phyloP scores from a whole-genome alignment of 352 stramenopile species.

The Pythium coloratum region DNA sequence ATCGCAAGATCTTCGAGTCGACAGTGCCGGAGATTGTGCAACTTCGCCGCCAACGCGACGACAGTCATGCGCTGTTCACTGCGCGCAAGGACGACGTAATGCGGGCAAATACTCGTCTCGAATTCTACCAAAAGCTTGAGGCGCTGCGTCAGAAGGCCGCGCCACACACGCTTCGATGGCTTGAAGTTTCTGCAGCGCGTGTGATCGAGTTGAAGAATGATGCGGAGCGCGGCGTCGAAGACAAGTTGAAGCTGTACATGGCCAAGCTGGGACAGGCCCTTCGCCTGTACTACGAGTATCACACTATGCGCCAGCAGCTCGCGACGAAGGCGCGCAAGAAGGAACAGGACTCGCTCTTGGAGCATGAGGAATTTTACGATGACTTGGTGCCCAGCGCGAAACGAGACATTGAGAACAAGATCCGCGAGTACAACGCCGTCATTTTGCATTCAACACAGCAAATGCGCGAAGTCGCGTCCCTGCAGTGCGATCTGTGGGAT shows the following conservation, averaged over 20 bases:
- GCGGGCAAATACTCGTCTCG: conserved; percentile 22
- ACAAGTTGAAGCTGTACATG: conserved; percentile 42
- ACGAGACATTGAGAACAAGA: conserved; percentile 62
- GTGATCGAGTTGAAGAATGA: conserved; percentile 32
- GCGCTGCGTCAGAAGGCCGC: conserved; percentile 16
- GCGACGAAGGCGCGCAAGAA: conserved; percentile 48
- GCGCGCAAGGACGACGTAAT: conserved; percentile 24
- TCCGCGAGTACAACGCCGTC: conserved; percentile 61
- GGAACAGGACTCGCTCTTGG: conserved; percentile 43
- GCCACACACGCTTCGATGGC: conserved; percentile 29
- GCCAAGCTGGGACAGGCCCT: conserved; percentile 47
- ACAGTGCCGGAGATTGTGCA: conserved; percentile 14
- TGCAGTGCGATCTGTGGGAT: conserved; percentile 57
- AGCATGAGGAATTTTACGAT: conserved; percentile 60
- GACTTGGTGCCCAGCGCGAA: conserved; percentile 63
- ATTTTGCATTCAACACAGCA: conserved; percentile 51
- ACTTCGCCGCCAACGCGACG: conserved; percentile 13
- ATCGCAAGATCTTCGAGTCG: conserved; percentile 15
- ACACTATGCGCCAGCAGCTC: conserved; percentile 49
- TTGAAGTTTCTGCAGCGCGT: conserved; percentile 22
- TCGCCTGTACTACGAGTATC: conserved; percentile 58
- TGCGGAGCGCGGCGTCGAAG: conserved; percentile 34
- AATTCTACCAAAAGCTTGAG: conserved; percentile 29
- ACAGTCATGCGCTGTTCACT: conserved; percentile 13
- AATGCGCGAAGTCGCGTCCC: conserved; percentile 54